Base-by-base conservation (phyloP, 306 rosid species). In the Sindora glabra region DNA sequence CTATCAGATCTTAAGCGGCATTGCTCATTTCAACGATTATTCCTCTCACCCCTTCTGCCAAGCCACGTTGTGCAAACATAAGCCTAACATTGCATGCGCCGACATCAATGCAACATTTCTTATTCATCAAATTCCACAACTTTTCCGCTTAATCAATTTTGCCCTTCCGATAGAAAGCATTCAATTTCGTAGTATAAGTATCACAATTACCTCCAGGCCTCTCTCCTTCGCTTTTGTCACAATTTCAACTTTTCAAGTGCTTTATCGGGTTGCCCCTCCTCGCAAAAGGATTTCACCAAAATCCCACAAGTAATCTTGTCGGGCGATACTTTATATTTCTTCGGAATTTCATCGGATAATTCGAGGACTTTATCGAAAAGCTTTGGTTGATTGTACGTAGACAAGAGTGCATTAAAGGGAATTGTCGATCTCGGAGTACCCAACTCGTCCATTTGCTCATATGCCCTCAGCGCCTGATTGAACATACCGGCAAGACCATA, bases 401-500 rank as follows among this genome's bases (percentile, higher is more conserved):
- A 11, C 36, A 86, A 56, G 41, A 86, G 79, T 10, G 89, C 66
- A 25, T 86, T 83, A 65, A 86, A 83, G 17, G 95, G 80, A 41
- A 77, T 8, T 1, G 63, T 65, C 1, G 95, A 73, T 58, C 95
- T 72, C 0, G 87, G 81, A 27, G 87, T 80, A 3, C 87, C 87
- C 9, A 83, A 56, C 23, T 71, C 69, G 26, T 71, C 85, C 95
- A 86, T 86, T 30, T 80, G 77, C 6, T 77, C 69, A 41, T 63
- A 80, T n/a, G 83, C 78, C 15, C 52, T 64, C 72, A 75, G 5
- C 1, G 95, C 95, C 14, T 76, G 83, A 6, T 80, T 83, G 47
- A 86, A 37, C 95, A 86, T 77, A 14, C 80, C 76, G 1, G 83
- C 85, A 8, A 66, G 72, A 42, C 89, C 89, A 65, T 86, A 86